Evolutionary conservation across 1,139 yeast genomes (phyloP).

Genomic region (Lodderomyces metapsilosis): DNA sequence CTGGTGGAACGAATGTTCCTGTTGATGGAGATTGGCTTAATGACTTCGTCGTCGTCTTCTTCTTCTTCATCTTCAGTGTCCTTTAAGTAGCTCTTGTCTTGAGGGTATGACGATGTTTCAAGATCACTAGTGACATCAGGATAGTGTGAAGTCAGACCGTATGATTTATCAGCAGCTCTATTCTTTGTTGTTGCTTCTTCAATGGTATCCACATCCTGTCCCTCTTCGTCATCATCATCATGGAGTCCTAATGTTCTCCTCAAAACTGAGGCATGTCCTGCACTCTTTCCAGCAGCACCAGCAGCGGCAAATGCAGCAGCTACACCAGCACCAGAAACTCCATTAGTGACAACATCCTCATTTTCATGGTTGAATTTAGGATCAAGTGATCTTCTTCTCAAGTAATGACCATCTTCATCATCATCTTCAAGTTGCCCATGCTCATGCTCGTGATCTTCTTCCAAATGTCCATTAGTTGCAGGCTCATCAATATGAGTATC

Average conservation of each 20-base stretch:
- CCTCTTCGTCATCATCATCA: not conserved
- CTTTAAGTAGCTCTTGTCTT: not conserved
- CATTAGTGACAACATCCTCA: conserved; percentile 2
- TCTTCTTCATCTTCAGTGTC: conserved; percentile 4
- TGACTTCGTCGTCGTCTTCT: conserved; percentile 6
- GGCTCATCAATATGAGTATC: conserved; percentile 1
- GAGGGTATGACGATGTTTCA: not conserved
- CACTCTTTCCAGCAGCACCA: conserved; percentile 16
- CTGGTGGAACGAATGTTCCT: conserved; percentile 18
- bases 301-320: conserved; percentile 12
- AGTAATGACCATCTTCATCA: conserved; percentile 8
- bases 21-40: conserved; percentile 3
- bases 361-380: conserved; percentile 11
- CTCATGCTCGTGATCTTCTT: not conserved
- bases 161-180: conserved; percentile 3
- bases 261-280: conserved; percentile 11
- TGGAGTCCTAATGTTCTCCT: not conserved
- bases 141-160: conserved; percentile 3
- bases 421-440: too few relatives aligned
- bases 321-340: conserved; percentile 6
- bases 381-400: conserved; percentile 15
- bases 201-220: not conserved
- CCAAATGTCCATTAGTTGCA: conserved; percentile 5
- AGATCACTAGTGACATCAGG: conserved; percentile 3
- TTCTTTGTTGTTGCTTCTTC: not conserved